These are phyloP conservation scores for Gossypium turneri DNA, from an alignment of 345 rosid species.

Conservation along the genomic window DNA sequence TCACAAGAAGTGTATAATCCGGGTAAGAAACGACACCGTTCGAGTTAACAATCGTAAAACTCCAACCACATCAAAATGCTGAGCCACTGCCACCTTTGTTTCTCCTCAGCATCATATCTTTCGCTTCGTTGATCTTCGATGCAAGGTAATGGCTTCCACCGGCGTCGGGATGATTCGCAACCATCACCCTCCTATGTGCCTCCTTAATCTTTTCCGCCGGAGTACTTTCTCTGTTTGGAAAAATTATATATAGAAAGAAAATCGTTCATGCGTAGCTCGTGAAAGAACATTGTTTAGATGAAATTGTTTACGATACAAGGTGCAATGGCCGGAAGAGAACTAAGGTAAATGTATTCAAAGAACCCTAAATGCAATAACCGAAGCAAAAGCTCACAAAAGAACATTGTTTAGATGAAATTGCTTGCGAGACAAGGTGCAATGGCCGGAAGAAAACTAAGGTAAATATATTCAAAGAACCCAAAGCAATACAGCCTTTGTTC, in stretches of 20 bases:
- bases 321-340: not conserved
- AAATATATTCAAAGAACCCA: not conserved
- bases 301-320: too few species aligned
- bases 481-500: not conserved
- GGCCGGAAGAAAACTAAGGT: not conserved
- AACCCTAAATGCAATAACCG: not conserved
- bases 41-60: not conserved
- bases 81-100: constrained; percentile 27
- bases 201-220: constrained; percentile 55
- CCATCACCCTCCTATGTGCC: constrained; percentile 65
- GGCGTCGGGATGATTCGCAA: constrained; percentile 56
- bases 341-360: not conserved
- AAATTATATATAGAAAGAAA: not conserved
- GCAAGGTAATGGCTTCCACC: constrained; percentile 56
- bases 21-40: not conserved
- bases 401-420: not conserved
- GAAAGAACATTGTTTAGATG: not conserved
- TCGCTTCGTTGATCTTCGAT: constrained; percentile 48
- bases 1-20: too few species aligned
- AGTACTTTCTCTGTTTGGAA: constrained; percentile 44
- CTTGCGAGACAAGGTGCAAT: not conserved
- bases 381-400: not conserved
- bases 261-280: not conserved
- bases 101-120: constrained; percentile 41
- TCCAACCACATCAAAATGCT: constrained; percentile 30